phyloP scores from a whole-genome alignment of 169 alveolate genomes.

The Pseudocohnilembus persalinus region DNA sequence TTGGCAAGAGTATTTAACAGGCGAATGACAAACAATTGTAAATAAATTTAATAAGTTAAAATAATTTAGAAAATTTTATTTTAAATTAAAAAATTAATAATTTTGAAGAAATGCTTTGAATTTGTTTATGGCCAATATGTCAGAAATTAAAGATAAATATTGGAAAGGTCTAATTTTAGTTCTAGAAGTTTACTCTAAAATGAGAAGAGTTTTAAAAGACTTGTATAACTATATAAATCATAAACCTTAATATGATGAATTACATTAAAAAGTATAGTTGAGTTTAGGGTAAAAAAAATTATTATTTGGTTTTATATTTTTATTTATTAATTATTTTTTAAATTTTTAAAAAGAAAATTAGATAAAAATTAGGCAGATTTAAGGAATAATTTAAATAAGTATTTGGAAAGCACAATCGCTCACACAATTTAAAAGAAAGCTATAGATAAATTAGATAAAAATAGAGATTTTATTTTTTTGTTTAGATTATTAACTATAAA shows the following conservation, averaged over 20 bases:
- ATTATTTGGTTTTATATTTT: slow-evolving; percentile 1
- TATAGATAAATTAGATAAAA: slow-evolving; percentile 26
- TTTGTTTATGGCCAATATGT: not conserved
- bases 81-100: too few species aligned
- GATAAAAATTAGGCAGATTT: slow-evolving; percentile 23
- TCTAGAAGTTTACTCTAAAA: not conserved
- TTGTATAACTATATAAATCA: not conserved
- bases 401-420: slow-evolving; percentile 24
- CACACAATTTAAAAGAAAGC: slow-evolving; percentile 33
- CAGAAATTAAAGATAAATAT: not conserved
- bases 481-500: slow-evolving; percentile 34
- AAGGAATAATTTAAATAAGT: slow-evolving; percentile 31
- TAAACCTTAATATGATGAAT: not conserved
- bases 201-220: slow-evolving; percentile 4
- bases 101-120: not conserved
- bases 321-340: not conserved
- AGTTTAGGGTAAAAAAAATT: slow-evolving; percentile 8
- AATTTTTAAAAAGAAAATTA: slow-evolving; percentile 32
- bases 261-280: slow-evolving; percentile 10
- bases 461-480: slow-evolving; percentile 23
- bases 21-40: not conserved
- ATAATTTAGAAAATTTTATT: too few species aligned
- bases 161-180: not conserved
- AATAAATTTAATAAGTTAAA: too few species aligned
- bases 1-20: not conserved